Conservation (phyloP, 345 rosid species). For the Salix brachista region DNA sequence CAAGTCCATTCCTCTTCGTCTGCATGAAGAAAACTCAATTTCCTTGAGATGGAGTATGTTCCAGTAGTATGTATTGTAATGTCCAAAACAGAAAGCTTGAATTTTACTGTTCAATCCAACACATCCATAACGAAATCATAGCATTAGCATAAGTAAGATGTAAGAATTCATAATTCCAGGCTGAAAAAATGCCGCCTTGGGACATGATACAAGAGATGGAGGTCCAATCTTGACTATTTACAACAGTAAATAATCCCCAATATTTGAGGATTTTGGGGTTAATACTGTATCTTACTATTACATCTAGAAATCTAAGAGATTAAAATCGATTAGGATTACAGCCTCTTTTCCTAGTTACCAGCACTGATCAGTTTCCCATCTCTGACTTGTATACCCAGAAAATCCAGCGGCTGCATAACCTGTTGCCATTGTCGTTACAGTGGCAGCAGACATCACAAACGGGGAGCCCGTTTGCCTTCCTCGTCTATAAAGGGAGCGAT, state of each 20-base stretch:
- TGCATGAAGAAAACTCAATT: background rate
- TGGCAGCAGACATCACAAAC: conserved; percentile 19
- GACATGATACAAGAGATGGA: background rate
- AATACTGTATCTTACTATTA: background rate
- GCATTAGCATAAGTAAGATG: background rate
- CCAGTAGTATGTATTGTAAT: background rate
- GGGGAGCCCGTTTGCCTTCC: conserved; percentile 21
- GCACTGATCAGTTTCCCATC: conserved; percentile 78
- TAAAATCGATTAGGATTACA: background rate
- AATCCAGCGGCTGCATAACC: conserved; percentile 19
- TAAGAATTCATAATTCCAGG: background rate
- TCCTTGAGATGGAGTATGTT: background rate
- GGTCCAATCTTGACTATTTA: background rate
- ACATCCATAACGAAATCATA: background rate
- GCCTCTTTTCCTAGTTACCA: conserved; percentile 32
- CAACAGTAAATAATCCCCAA: background rate
- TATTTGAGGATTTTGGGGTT: background rate
- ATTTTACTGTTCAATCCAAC: background rate
- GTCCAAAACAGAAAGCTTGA: background rate
- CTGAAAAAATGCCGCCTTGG: background rate
- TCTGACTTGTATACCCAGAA: conserved; percentile 29
- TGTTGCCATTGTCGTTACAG: background rate
- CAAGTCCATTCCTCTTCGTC: background rate
- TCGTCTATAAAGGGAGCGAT: conserved; percentile 35
- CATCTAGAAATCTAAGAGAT: background rate